These are phyloP conservation scores for Pichia sp. DNA, from an alignment of 1,139 yeast species.

Conservation along the genomic window DNA sequence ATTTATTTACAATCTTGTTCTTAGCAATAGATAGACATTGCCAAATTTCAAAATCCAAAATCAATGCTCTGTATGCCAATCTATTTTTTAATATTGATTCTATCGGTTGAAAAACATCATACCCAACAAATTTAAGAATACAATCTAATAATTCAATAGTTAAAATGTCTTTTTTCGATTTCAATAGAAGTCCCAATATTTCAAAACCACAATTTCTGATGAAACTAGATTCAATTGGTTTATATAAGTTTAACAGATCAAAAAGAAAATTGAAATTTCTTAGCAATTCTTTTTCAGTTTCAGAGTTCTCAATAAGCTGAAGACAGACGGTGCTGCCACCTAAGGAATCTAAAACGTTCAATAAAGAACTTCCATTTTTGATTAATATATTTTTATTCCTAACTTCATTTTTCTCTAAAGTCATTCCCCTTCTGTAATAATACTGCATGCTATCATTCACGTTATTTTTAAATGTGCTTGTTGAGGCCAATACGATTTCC, in stretches of 20 bases:
- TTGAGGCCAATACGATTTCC: background rate
- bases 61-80: constrained; percentile 38
- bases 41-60: constrained; percentile 51
- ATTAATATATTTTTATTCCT: background rate
- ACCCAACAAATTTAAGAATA: constrained; percentile 41
- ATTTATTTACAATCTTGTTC: constrained; percentile 39
- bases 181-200: constrained; percentile 35
- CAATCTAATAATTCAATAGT: constrained; percentile 33
- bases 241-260: constrained; percentile 28
- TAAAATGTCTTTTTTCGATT: constrained; percentile 32
- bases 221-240: constrained; percentile 30
- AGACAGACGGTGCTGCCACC: constrained; percentile 34
- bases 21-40: constrained; percentile 18
- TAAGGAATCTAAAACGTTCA: constrained; percentile 32
- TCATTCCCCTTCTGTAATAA: background rate
- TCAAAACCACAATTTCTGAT: constrained; percentile 39
- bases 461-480: too few species aligned
- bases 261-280: constrained; percentile 30
- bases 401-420: background rate
- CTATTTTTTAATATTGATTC: constrained; percentile 42
- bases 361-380: constrained; percentile 22
- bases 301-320: constrained; percentile 31
- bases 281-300: constrained; percentile 22
- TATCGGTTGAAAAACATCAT: constrained; percentile 35
- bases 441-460: too few species aligned